These are phyloP conservation scores for Cicer bijugum DNA, from an alignment of 306 rosid genomes.

Conservation along the genomic window DNA sequence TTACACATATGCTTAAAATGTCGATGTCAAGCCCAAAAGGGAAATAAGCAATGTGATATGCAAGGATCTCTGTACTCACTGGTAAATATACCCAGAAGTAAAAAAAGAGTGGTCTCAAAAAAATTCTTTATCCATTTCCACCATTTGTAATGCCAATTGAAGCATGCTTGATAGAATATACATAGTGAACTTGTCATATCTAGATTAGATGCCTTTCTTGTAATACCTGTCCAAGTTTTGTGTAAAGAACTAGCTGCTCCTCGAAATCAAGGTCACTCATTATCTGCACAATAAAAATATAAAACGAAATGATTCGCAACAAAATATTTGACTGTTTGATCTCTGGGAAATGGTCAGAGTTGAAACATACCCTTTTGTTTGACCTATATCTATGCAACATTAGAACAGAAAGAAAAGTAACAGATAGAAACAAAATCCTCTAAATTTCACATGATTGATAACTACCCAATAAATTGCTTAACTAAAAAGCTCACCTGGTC, in stretches of 20 bases:
- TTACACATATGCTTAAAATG: conserved; percentile 7
- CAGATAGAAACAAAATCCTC: conserved; percentile 4
- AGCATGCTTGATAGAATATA: conserved; percentile 43
- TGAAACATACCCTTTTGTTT: neutral
- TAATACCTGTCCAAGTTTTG: conserved; percentile 67
- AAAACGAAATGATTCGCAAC: conserved; percentile 2
- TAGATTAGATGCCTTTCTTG: conserved; percentile 53
- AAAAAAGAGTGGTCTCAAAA: neutral
- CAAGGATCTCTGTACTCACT: conserved; percentile 27
- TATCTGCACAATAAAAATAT: conserved; percentile 56
- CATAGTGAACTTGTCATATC: conserved; percentile 40
- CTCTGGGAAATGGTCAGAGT: neutral
- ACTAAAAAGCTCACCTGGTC: conserved; percentile 65
- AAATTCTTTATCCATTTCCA: conserved; percentile 28
- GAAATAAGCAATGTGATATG: conserved; percentile 27
- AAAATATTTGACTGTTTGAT: neutral
- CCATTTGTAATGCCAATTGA: conserved; percentile 34
- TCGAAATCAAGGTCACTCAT: conserved; percentile 73
- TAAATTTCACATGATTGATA: conserved; percentile 28
- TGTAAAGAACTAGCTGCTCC: conserved; percentile 76
- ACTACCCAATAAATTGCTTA: neutral
- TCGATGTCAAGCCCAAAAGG: conserved; percentile 32
- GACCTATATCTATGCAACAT: conserved; percentile 15
- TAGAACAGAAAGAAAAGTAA: conserved; percentile 12
- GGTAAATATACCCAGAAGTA: conserved; percentile 1